Conservation (phyloP, 371 early-diverging fungal genomes). For the Coemansia sp. region DNA sequence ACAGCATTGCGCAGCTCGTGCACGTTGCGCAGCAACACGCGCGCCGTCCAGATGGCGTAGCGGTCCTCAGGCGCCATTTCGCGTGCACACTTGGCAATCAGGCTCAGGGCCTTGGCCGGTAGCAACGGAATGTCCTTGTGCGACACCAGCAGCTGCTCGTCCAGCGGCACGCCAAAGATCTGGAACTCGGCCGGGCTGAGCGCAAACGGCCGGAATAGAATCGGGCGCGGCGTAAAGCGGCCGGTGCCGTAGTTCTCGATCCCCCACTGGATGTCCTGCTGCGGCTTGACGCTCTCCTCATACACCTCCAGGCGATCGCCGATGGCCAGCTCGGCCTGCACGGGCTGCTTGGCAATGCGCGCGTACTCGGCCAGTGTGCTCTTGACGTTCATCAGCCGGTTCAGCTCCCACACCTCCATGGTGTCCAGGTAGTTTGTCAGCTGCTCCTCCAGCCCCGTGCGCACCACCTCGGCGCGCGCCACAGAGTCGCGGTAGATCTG, state of each 20-base stretch:
- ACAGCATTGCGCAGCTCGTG: constrained; percentile 65
- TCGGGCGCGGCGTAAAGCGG: constrained; percentile 67
- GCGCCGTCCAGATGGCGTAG: constrained; percentile 61
- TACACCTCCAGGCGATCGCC: constrained; percentile 67
- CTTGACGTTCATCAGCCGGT: constrained; percentile 41
- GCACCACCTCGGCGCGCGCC: constrained; percentile 63
- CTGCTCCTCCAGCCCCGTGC: constrained; percentile 67
- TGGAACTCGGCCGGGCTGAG: constrained; percentile 70
- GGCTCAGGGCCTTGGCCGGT: constrained; percentile 56
- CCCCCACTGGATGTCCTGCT: constrained; percentile 72
- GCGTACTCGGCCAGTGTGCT: constrained; percentile 63
- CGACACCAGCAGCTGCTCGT: constrained; percentile 61
- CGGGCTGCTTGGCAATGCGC: constrained; percentile 55
- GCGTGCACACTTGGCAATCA: constrained; percentile 53
- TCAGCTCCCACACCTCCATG: constrained; percentile 61
- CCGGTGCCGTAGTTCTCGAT: constrained; percentile 75
- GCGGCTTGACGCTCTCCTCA: constrained; percentile 72
- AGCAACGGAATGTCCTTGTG: constrained; percentile 62
- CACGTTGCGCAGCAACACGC: constrained; percentile 58
- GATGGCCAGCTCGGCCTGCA: constrained; percentile 60
- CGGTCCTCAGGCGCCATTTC: constrained; percentile 49
- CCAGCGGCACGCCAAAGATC: constrained; percentile 74
- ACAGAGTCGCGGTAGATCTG: constrained; percentile 62
- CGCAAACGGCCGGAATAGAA: constrained; percentile 66
- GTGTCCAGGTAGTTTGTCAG: constrained; percentile 49